phyloP scores from a whole-genome alignment of 345 rosid genomes.

The Melaleuca quinquenervia region DNA sequence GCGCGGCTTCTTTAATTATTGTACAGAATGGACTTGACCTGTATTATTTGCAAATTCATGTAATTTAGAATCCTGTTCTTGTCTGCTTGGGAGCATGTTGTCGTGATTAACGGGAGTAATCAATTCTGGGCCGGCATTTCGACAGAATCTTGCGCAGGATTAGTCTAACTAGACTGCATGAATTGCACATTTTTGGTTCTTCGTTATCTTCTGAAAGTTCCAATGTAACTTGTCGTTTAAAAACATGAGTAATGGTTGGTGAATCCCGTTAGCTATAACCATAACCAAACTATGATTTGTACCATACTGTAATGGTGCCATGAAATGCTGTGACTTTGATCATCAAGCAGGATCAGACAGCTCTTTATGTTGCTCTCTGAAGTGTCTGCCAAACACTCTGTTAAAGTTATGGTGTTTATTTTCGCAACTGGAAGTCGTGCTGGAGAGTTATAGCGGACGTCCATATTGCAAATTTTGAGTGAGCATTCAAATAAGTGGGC shows the following conservation, averaged over 20 bases:
- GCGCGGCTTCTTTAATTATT: not conserved
- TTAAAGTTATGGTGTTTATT: not conserved
- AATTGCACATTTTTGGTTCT: not conserved
- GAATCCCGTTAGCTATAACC: not conserved
- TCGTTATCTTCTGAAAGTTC: too few relatives aligned
- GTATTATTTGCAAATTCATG: not conserved
- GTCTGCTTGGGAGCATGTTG: not conserved
- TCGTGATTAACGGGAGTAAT: not conserved
- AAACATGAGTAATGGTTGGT: not conserved
- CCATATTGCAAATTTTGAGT: not conserved
- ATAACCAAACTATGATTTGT: not conserved
- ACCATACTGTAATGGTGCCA: not conserved
- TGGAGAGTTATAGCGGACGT: not conserved
- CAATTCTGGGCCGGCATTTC: not conserved
- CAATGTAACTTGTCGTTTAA: not conserved
- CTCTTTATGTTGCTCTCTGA: not conserved
- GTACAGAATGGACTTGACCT: not conserved
- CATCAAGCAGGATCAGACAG: too few relatives aligned
- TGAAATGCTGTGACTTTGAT: not conserved
- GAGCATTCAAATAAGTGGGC: too few relatives aligned
- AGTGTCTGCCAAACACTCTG: rapidly evolving
- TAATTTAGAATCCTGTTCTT: not conserved
- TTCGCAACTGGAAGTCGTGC: not conserved
- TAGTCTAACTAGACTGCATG: not conserved
- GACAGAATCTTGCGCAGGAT: not conserved